Percentiles rank a stretch among this genome's conserved stretches.
Conservation (phyloP, 805 yeast genomes). For the Teunomyces pallodes region DNA sequence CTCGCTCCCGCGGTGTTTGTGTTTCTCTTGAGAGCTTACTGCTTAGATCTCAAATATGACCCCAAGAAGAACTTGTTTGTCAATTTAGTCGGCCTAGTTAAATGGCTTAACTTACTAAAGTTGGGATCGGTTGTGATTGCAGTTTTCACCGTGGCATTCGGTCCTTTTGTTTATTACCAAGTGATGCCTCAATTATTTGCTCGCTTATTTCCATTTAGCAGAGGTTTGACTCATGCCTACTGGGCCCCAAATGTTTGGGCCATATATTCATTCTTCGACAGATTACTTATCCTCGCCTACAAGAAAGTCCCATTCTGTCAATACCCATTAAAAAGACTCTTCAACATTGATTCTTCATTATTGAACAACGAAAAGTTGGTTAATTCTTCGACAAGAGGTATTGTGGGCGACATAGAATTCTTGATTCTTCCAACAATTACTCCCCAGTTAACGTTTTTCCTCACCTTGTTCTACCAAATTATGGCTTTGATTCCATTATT, state of each 20-base stretch:
- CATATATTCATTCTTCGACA: constrained; percentile 77
- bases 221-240: constrained; percentile 96
- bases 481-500: constrained; percentile 71
- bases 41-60: constrained; percentile 46
- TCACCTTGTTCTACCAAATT: constrained; percentile 82
- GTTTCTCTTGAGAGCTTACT: constrained; percentile 69
- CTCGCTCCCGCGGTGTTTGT: constrained; percentile 92
- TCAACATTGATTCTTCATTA: constrained; percentile 46
- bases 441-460: constrained; percentile 71
- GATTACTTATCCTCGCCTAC: constrained; percentile 54
- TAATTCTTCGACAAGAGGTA: constrained; percentile 64
- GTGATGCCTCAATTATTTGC: constrained; percentile 62
- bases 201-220: constrained; percentile 86
- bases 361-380: constrained; percentile 31
- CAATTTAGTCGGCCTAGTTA: constrained; percentile 36
- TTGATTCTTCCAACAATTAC: constrained; percentile 75
- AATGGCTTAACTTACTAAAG: constrained; percentile 58
- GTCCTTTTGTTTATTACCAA: constrained; percentile 65
- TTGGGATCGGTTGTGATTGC: constrained; percentile 61
- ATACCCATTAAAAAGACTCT: constrained; percentile 26
- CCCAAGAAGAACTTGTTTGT: constrained; percentile 18
- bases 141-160: constrained; percentile 68
- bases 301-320: constrained; percentile 32
- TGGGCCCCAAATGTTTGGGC: constrained; percentile 99
- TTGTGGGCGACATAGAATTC: constrained; percentile 89